Base-by-base conservation (phyloP, 139 green algal species). In the Bryopsis sp. region DNA sequence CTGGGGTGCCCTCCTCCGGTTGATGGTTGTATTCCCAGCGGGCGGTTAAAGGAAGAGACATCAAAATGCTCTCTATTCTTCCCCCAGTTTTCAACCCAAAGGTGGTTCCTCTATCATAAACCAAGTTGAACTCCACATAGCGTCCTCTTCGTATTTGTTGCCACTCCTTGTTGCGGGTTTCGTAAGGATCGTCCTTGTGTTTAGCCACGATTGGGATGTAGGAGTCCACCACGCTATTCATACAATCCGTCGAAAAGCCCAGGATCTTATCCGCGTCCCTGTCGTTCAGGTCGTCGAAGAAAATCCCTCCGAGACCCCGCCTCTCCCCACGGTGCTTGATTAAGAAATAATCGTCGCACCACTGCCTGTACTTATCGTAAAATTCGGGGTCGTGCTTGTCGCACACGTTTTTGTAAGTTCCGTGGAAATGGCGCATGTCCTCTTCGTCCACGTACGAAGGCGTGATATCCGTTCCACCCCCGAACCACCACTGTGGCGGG, bases 81-180 rank as follows among this genome's bases (percentile, higher is more conserved):
- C 94, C 95, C 47, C 90, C 95, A 11, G 95, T 99, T 79, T 96
- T 97, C 2, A 99, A 81, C 39, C 95, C 95, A 76, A 99, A 99
- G 28, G 87, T 99, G 22, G 95, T 99, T 37, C 95, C 93, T 47
- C 92, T 82, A 80, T 97, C 92, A 80, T 97, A 96, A 70, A 84
- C 70, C 50, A 73, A 84, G 82, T 99, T 99, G 85, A 97, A 99
- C 84, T 99, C 94, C 6, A 97, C 94, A 73, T 99, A 98, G 7
- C 84, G 66, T 1, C 86, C 87, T 26, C 89, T 72, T 29, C 90
- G 71, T 48, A 97, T 60, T 72, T 92, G 87, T 88, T 99, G 95
- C 95, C 95, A 99, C 70, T 88, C 39, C 84, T 95, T 97, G 72
- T 99, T 68, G 80, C 92, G 58, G 36, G 77, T 59, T 0, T 85